Conservation (phyloP, 2,329 filamentous ascomycete genomes). For the Coniochaeta prunicola region DNA sequence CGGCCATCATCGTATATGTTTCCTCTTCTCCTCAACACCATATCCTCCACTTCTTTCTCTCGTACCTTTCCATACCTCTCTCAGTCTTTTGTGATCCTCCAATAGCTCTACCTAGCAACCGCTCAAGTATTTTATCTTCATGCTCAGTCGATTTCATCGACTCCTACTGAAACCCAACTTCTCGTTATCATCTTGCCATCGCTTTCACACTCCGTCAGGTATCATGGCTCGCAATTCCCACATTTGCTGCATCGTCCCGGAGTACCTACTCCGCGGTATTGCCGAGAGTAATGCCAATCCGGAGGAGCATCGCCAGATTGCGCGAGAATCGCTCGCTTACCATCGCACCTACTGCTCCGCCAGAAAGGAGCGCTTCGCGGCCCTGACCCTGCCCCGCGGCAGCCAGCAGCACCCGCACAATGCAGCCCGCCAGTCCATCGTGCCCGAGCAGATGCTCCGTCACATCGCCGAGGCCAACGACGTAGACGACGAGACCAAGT, state of each 20-base stretch:
- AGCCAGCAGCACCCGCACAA: slow-evolving; percentile 10
- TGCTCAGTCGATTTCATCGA: neutral
- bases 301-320: neutral
- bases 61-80: neutral
- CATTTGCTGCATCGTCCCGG: neutral
- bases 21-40: neutral
- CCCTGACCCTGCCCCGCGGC: slow-evolving; percentile 24
- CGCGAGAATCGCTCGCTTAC: neutral
- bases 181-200: neutral
- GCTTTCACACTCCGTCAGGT: neutral
- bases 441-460: slow-evolving; percentile 31
- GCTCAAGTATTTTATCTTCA: neutral
- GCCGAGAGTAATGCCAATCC: neutral
- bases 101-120: neutral
- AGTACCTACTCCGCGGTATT: neutral
- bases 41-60: neutral
- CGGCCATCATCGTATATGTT: neutral
- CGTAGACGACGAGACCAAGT: slow-evolving; percentile 29
- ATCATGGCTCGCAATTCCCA: neutral
- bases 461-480: slow-evolving; percentile 28
- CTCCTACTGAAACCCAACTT: neutral
- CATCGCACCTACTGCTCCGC: slow-evolving; percentile 3
- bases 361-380: slow-evolving; percentile 21
- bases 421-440: slow-evolving; percentile 19
- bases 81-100: neutral